Percentiles rank a stretch among this genome's conserved stretches.
Conservation (phyloP, 2,329 filamentous ascomycete genomes). For the Leptodontidium sp. region DNA sequence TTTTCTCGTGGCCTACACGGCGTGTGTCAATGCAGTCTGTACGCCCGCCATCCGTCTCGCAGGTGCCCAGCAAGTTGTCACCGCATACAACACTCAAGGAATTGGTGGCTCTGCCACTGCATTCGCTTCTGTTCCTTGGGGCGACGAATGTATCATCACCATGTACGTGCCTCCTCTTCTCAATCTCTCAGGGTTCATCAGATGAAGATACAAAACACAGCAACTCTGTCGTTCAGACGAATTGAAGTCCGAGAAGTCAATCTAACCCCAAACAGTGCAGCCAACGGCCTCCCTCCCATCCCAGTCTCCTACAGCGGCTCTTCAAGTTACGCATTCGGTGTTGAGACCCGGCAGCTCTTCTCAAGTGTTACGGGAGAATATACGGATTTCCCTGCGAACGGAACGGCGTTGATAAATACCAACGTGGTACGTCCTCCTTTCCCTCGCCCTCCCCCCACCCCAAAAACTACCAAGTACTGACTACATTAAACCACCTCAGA, state of each 20-base stretch:
- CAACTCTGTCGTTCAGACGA: no score
- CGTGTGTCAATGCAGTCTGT: background rate
- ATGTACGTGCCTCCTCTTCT: constrained; percentile 7
- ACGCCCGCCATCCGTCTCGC: constrained; percentile 4
- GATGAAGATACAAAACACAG: no score
- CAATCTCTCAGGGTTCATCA: no score
- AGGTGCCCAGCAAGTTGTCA: background rate
- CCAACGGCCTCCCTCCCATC: constrained; percentile 12
- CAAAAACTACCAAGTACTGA: background rate
- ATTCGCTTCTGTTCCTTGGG: constrained; percentile 1
- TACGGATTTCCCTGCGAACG: constrained; percentile 14
- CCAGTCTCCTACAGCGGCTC: constrained; percentile 2
- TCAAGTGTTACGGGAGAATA: constrained; percentile 16
- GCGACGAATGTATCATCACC: background rate
- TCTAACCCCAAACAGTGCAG: background rate
- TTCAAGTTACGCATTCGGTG: background rate
- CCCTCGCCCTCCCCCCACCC: background rate
- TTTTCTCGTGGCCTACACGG: background rate
- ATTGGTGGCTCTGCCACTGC: background rate
- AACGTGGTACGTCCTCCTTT: constrained; percentile 14
- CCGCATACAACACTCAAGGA: background rate
- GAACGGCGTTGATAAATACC: constrained; percentile 13
- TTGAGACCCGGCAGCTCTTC: constrained; percentile 19
- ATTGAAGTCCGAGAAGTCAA: background rate
- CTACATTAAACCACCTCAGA: background rate